A percentile compares a stretch with the other conserved stretches of the same genome.
These are phyloP conservation scores for Lactarius deliciosus DNA, from an alignment of 768 basidiomycete genomes.

Conservation along the genomic window DNA sequence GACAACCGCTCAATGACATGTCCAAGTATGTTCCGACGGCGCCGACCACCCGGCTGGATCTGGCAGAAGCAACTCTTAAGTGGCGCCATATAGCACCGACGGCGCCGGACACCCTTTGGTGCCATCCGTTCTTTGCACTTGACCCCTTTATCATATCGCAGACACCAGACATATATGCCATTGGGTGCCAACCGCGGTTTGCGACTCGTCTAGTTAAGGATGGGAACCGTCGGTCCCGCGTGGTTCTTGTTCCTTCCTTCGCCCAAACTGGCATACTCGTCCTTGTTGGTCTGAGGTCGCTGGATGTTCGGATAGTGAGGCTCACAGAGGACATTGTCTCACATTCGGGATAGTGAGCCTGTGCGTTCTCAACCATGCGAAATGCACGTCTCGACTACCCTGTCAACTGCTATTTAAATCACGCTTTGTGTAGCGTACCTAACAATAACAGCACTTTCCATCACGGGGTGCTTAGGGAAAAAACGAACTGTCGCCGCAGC, in stretches of 20 bases:
- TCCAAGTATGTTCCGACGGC: conserved; percentile 85
- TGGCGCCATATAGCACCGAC: conserved; percentile 99
- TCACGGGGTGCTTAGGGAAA: background rate
- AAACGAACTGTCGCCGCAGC: no score
- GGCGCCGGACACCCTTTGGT: conserved; percentile 98
- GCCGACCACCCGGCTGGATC: conserved; percentile 65
- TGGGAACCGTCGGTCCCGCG: conserved; percentile 32
- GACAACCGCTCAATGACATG: conserved; percentile 93
- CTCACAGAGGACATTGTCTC: conserved; percentile 21
- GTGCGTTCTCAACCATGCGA: background rate
- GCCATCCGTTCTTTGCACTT: conserved; percentile 83
- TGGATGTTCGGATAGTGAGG: conserved; percentile 27
- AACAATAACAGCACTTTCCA: background rate
- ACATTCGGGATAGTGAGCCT: background rate
- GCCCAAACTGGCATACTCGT: conserved; percentile 28
- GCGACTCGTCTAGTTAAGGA: conserved; percentile 64
- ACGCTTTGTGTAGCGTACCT: background rate
- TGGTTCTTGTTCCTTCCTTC: conserved; percentile 29
- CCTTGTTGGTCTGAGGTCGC: conserved; percentile 26
- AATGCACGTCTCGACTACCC: background rate
- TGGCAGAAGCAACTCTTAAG: conserved; percentile 75
- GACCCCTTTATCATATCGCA: conserved; percentile 90
- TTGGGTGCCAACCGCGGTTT: conserved; percentile 90
- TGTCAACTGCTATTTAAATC: background rate
- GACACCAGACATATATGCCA: conserved; percentile 86